Conservation (phyloP, 2,329 filamentous ascomycete species). For the Ilyonectria sp. region DNA sequence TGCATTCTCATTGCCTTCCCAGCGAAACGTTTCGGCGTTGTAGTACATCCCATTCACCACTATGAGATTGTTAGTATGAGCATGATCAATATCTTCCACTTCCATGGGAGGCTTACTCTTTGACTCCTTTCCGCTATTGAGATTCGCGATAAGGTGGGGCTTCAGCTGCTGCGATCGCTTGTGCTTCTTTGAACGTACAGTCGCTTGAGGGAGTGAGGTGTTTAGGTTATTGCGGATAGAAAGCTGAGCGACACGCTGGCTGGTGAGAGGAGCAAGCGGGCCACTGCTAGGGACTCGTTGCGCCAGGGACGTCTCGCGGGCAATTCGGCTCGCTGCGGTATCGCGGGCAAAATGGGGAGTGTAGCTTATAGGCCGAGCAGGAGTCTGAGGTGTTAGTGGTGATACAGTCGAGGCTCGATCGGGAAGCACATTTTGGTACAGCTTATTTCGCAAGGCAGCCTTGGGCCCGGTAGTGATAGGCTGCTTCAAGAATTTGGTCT, state of each 20-base stretch:
- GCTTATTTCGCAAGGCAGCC: constrained; percentile 69
- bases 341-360: constrained; percentile 76
- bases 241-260: constrained; percentile 69
- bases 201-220: constrained; percentile 57
- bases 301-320: constrained; percentile 73
- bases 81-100: background rate
- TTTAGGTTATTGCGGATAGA: constrained; percentile 65
- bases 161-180: constrained; percentile 77
- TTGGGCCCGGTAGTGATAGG: constrained; percentile 81
- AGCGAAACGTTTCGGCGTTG: constrained; percentile 87
- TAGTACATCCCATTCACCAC: constrained; percentile 97
- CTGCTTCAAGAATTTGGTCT: constrained; percentile 87
- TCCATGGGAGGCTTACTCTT: constrained; percentile 75
- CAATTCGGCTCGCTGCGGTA: constrained; percentile 76
- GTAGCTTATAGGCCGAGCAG: constrained; percentile 60
- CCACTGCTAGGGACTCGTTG: constrained; percentile 70
- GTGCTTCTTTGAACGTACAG: constrained; percentile 69
- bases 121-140: constrained; percentile 80
- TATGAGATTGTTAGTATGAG: constrained; percentile 58
- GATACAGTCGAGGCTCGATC: constrained; percentile 69
- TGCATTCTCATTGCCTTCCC: constrained; percentile 97
- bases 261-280: constrained; percentile 68
- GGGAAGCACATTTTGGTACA: constrained; percentile 69
- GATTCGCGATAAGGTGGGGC: constrained; percentile 90
- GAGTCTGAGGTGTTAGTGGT: constrained; percentile 69